Percentiles rank a stretch among this genome's conserved stretches.
Conservation (phyloP, 139 green algal species). For the Chlamydomonas applanata region DNA sequence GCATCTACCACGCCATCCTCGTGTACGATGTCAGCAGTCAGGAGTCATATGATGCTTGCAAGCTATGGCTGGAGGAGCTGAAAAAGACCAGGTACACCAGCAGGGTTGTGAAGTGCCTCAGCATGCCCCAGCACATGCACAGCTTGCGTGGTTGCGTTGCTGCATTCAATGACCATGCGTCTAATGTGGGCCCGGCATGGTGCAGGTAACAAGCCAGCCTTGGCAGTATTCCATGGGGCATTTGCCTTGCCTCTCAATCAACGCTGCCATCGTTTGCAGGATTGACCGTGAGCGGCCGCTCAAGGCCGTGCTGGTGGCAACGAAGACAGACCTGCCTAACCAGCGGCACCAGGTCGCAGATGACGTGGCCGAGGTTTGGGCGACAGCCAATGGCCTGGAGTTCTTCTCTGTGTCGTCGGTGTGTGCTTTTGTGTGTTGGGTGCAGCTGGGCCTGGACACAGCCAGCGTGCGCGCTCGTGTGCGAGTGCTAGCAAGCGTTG, state of each 20-base stretch:
- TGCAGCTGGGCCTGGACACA: no score
- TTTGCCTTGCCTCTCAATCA: no score
- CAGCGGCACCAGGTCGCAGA: conserved; percentile 29
- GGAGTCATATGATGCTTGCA: conserved; percentile 42
- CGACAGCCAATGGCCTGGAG: conserved; percentile 39
- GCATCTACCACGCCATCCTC: conserved; percentile 47
- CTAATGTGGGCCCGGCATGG: not conserved
- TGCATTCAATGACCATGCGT: not conserved
- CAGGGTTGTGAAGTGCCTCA: not conserved
- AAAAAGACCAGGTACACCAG: conserved; percentile 31
- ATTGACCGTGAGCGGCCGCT: conserved; percentile 34
- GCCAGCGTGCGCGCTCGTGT: no score
- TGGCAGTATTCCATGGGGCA: no score
- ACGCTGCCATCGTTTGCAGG: conserved; percentile 10
- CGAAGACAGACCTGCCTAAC: conserved; percentile 40
- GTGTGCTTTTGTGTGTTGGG: not conserved
- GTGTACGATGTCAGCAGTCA: conserved; percentile 42
- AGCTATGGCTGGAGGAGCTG: conserved; percentile 41
- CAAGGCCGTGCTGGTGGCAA: conserved; percentile 41
- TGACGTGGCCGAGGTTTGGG: conserved; percentile 39
- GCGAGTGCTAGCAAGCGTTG: no score
- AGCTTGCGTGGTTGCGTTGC: not conserved
- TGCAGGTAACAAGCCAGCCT: no score
- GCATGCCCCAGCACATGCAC: not conserved
- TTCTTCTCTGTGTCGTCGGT: conserved; percentile 41